Percentiles rank a stretch among this genome's conserved stretches.
Conservation (phyloP, 2,329 filamentous ascomycete genomes). For the Calonectria leucothoes region DNA sequence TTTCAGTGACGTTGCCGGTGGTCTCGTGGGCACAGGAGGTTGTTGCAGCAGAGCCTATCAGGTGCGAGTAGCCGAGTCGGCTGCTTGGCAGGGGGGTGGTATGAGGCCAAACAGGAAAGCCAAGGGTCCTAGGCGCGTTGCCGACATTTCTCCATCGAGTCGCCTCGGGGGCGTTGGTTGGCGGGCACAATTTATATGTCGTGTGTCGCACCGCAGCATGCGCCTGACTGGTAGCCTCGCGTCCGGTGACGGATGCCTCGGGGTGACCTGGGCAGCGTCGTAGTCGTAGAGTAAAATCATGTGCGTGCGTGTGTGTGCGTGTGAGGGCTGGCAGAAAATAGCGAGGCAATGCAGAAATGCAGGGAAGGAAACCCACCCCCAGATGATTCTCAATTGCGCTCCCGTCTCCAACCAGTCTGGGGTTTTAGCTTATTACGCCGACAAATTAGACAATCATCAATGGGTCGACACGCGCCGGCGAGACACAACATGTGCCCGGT, state of each 20-base stretch:
- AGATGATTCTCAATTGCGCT: constrained; percentile 11
- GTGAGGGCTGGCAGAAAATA: background rate
- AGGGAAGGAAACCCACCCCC: constrained; percentile 10
- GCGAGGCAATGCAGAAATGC: background rate
- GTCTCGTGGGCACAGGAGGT: constrained; percentile 21
- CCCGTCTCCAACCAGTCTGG: constrained; percentile 6
- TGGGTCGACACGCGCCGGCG: constrained; percentile 4
- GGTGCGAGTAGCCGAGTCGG: constrained; percentile 18
- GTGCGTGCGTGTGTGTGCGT: background rate
- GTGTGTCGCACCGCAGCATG: background rate
- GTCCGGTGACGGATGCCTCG: constrained; percentile 18
- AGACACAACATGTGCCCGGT: background rate
- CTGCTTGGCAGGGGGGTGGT: constrained; percentile 27
- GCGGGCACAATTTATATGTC: background rate
- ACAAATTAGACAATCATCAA: constrained; percentile 13
- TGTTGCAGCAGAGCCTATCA: constrained; percentile 38
- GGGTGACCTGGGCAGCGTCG: background rate
- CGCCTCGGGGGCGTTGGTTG: background rate
- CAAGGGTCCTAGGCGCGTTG: constrained; percentile 14
- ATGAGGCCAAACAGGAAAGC: background rate
- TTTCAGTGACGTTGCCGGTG: constrained; percentile 22
- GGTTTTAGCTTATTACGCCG: constrained; percentile 9
- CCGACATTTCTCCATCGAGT: constrained; percentile 30
- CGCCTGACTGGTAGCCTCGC: constrained; percentile 9
- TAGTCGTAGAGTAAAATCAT: background rate